Conservation (phyloP, 768 basidiomycete genomes). For the Amanita polypyramis region DNA sequence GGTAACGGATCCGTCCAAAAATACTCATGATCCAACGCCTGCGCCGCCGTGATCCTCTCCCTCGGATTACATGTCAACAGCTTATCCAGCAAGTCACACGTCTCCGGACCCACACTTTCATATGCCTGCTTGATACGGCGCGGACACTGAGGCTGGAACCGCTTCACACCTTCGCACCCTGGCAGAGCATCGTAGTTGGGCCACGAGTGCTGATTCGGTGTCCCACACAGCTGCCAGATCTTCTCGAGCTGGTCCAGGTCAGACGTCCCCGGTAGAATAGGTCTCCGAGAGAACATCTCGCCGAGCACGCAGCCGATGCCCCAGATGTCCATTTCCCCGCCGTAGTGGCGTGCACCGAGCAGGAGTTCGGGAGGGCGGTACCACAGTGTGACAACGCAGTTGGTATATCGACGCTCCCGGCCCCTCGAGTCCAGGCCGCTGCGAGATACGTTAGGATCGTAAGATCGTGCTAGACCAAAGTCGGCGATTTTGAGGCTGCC, state of each 20-base stretch:
- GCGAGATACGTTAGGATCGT: slow-evolving; percentile 38
- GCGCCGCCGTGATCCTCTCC: slow-evolving; percentile 71
- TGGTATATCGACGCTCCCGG: slow-evolving; percentile 75
- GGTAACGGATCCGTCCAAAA: slow-evolving; percentile 90
- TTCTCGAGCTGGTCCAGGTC: slow-evolving; percentile 89
- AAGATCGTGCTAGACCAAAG: slow-evolving; percentile 89
- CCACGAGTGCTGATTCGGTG: slow-evolving; percentile 77
- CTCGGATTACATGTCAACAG: slow-evolving; percentile 77
- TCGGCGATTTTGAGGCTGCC: slow-evolving; percentile 86
- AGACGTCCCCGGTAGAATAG: slow-evolving; percentile 79
- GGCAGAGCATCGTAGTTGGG: slow-evolving; percentile 66
- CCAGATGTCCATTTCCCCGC: slow-evolving; percentile 96
- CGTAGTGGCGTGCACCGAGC: slow-evolving; percentile 81
- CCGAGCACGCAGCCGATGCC: slow-evolving; percentile 94
- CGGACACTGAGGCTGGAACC: slow-evolving; percentile 38
- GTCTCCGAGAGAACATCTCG: slow-evolving; percentile 86
- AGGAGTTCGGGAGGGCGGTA: slow-evolving; percentile 91
- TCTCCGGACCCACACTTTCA: slow-evolving; percentile 61
- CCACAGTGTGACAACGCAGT: slow-evolving; percentile 93
- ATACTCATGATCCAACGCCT: slow-evolving; percentile 88
- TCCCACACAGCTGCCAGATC: slow-evolving; percentile 86
- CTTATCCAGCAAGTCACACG: slow-evolving; percentile 73
- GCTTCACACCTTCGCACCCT: slow-evolving; percentile 70
- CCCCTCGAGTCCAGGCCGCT: slow-evolving; percentile 29
- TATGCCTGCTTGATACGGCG: slow-evolving; percentile 49